Evolutionary conservation across 352 stramenopile species (phyloP).

Genomic region (Lagenidium sp.): DNA sequence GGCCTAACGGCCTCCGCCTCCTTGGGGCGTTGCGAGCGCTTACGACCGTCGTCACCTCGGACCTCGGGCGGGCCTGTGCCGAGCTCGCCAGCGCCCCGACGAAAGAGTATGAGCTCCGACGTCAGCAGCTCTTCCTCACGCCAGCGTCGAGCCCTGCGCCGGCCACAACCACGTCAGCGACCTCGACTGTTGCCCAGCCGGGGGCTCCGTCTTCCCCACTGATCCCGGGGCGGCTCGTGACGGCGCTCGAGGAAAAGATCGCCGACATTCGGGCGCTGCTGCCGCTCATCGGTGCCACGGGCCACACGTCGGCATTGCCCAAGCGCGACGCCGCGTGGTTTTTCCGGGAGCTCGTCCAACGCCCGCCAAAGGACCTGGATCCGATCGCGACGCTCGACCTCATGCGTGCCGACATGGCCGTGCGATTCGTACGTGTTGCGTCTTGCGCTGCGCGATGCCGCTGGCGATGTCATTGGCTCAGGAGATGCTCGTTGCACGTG

Average conservation of each 20-base stretch:
- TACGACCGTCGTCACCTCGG: conserved; percentile 18
- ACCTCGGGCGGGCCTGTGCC: conserved; percentile 21
- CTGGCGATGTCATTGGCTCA: not conserved
- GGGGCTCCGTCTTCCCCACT: not conserved
- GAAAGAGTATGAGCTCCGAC: conserved; percentile 43
- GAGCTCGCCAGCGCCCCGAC: conserved; percentile 29
- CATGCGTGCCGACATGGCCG: conserved; percentile 69
- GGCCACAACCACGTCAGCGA: conserved; percentile 5
- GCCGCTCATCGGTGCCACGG: conserved; percentile 13
- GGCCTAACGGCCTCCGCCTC: conserved; percentile 32
- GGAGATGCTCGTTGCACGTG: not conserved
- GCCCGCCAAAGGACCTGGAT: conserved; percentile 29
- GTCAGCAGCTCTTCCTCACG: conserved; percentile 33
- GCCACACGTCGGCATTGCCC: not conserved
- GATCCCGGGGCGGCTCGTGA: conserved; percentile 4
- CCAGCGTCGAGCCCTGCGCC: too few relatives aligned
- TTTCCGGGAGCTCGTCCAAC: conserved; percentile 36
- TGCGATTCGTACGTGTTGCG: conserved; percentile 52
- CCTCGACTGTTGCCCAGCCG: not conserved
- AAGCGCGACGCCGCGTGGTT: conserved; percentile 43
- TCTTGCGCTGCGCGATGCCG: not conserved
- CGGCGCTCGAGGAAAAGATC: conserved; percentile 7
- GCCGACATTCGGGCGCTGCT: conserved; percentile 9
- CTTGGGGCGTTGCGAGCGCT: conserved; percentile 34
- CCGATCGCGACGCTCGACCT: conserved; percentile 68